These are phyloP conservation scores for Elsinoe perseae DNA, from an alignment of 2,329 filamentous ascomycete genomes.

Conservation along the genomic window DNA sequence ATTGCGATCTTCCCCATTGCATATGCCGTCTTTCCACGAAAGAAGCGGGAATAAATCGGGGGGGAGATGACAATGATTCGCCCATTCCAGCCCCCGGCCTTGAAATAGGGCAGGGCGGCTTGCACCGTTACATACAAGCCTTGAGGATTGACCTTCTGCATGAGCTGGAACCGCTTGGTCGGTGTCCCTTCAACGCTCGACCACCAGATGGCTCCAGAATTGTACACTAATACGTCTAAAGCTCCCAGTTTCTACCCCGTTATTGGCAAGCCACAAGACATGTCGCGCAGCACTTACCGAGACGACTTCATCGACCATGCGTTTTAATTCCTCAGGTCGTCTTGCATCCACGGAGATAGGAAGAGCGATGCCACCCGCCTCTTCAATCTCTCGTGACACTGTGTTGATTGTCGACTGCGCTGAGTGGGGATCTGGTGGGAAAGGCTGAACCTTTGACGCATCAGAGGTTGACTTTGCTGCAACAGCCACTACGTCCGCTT, in stretches of 20 bases:
- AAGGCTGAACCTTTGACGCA: slow-evolving; percentile 47
- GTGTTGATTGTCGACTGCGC: slow-evolving; percentile 69
- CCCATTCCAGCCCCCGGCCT: slow-evolving; percentile 40
- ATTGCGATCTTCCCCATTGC: slow-evolving; percentile 71
- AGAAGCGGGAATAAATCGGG: slow-evolving; percentile 79
- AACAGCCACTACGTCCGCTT: slow-evolving; percentile 55
- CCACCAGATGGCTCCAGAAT: slow-evolving; percentile 83
- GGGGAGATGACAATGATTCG: slow-evolving; percentile 73
- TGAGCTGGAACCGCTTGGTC: slow-evolving; percentile 47
- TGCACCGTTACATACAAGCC: slow-evolving; percentile 69
- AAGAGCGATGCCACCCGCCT: slow-evolving; percentile 55
- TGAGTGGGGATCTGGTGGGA: slow-evolving; percentile 72
- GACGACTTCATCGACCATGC: slow-evolving; percentile 53
- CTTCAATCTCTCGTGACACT: slow-evolving; percentile 64
- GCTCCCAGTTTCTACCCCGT: slow-evolving; percentile 46
- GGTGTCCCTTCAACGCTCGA: slow-evolving; percentile 62
- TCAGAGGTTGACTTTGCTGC: slow-evolving; percentile 68
- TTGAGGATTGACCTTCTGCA: slow-evolving; percentile 67
- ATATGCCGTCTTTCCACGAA: slow-evolving; percentile 78
- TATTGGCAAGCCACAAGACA: background rate
- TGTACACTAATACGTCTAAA: slow-evolving; percentile 72
- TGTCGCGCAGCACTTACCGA: slow-evolving; percentile 25
- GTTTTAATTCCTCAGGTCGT: slow-evolving; percentile 52
- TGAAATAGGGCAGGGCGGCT: slow-evolving; percentile 59
- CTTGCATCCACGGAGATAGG: slow-evolving; percentile 66